Evolutionary conservation across 306 rosid species (phyloP).

Genomic region (Cicer pinnatifidum): DNA sequence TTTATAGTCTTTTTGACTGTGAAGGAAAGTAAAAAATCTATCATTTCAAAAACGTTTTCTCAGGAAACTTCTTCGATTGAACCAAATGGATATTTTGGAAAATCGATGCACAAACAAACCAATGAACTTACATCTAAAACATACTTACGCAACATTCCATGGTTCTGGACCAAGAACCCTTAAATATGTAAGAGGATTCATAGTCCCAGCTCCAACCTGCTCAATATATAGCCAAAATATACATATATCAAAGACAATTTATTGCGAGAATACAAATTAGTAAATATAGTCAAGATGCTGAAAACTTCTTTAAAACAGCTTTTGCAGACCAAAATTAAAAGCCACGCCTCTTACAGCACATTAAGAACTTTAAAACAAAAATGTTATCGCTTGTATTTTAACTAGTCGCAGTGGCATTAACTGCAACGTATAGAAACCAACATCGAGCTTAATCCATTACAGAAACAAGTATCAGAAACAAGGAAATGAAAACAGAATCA

Average conservation of each 20-base stretch:
- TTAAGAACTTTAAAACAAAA: neutral
- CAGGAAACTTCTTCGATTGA: neutral
- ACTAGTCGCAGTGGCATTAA: slow-evolving; percentile 20
- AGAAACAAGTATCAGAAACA: neutral
- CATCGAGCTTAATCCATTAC: neutral
- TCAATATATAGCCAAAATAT: slow-evolving; percentile 42
- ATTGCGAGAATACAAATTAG: neutral
- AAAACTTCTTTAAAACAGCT: slow-evolving; percentile 17
- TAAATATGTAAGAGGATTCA: slow-evolving; percentile 95
- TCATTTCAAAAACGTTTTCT: slow-evolving; percentile 29
- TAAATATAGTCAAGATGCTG: neutral
- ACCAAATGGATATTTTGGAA: slow-evolving; percentile 12
- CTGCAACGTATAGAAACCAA: neutral
- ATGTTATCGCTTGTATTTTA: neutral
- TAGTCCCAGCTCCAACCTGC: slow-evolving; percentile 99
- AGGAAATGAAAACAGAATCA: neutral
- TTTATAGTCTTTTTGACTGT: neutral
- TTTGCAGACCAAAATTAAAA: slow-evolving; percentile 7
- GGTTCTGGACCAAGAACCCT: slow-evolving; percentile 99
- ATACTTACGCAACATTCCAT: slow-evolving; percentile 99
- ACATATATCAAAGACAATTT: slow-evolving; percentile 33
- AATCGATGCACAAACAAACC: slow-evolving; percentile 31
- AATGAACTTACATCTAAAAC: slow-evolving; percentile 54
- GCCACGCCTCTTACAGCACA: neutral
- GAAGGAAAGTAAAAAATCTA: neutral